Evolutionary conservation across 2,329 filamentous ascomycete species (phyloP), one percentile per base, ranked within the genome.

Genomic region (Arthroderma sp.): DNA sequence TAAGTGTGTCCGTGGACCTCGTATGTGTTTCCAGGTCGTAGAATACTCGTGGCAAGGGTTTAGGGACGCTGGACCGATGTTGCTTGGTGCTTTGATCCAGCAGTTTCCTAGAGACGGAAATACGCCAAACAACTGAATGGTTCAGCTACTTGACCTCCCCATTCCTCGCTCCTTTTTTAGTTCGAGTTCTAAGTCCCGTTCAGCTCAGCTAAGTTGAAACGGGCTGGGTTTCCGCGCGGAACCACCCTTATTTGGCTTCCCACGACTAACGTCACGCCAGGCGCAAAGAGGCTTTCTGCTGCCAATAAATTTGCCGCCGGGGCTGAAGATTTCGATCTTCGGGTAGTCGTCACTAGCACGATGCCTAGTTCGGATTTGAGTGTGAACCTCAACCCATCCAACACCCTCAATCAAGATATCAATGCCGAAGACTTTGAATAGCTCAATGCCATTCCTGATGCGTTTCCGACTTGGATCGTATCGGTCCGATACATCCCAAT

Each of bases 391-490:
- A 2, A 98, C 74, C 84, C 93, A 98, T 5, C 91, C 91, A 28
- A 87, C 82, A 1, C 91, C 87, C 61, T 96, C 89, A 41, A 98
- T 79, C 9, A 98, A 68, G 27, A 98, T 78, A 58, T 98, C 93
- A 0, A 82, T 75, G 6, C 82, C 78, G 48, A 91, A 72, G 2
- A 96, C 78, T 9, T 77, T 38, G 15, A 40, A 49, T 22, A 49
- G 44, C 6, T 29, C 9, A 22, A n/a, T 6, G 41, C 9, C 11
- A 9, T n/a, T 44, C 39, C 34, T 7, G 33, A 30, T 4, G 33
- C 15, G 15, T 22, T 29, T n/a, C 22, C n/a, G 41, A 27, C 34
- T 43, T 43, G 4, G 41, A 22, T 22, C 77, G 38, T 88, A 80
- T 50, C 74, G 70, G 56, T 77, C 83, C 1, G 91, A 98, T 1